phyloP scores from a whole-genome alignment of 2,329 filamentous ascomycete species.

The Xylariaceae sp. region DNA sequence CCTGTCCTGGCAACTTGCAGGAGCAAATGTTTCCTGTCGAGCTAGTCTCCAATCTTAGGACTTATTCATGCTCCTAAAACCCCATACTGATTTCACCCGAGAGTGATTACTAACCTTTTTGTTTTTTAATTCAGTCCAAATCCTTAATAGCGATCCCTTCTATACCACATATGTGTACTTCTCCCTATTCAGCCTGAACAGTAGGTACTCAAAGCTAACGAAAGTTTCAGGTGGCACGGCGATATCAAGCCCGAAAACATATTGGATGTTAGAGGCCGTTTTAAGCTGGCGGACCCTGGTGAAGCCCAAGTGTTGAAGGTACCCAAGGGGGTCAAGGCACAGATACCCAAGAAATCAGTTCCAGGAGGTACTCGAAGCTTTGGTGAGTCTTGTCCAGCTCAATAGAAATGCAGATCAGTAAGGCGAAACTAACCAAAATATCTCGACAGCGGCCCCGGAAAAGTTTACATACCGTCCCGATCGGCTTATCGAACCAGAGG shows the following conservation, averaged over 20 bases:
- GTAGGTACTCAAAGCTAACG: slow-evolving; percentile 9
- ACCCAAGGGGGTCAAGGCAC: not conserved
- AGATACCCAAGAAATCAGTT: slow-evolving; percentile 9
- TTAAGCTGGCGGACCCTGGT: slow-evolving; percentile 48
- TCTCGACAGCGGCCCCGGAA: slow-evolving; percentile 13
- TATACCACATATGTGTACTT: slow-evolving; percentile 17
- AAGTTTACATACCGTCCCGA: slow-evolving; percentile 22
- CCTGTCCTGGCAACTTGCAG: too few species aligned
- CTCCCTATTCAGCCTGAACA: not conserved
- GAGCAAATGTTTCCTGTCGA: too few species aligned
- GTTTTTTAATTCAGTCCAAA: slow-evolving; percentile 5
- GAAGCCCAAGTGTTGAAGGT: slow-evolving; percentile 35
- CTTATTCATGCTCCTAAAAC: too few species aligned
- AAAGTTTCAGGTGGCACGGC: slow-evolving; percentile 44
- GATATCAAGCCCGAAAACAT: slow-evolving; percentile 46
- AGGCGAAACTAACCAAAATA: not conserved
- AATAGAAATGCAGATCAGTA: too few species aligned
- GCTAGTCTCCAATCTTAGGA: too few species aligned
- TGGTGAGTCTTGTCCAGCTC: slow-evolving; percentile 33
- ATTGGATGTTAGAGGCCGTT: slow-evolving; percentile 38
- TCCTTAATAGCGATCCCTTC: not conserved
- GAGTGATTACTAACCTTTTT: slow-evolving; percentile 15
- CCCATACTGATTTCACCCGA: too few species aligned
- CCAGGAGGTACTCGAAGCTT: slow-evolving; percentile 44
- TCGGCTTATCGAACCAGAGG: slow-evolving; percentile 3